phyloP scores from a whole-genome alignment of 129 eudicot species.

The Flaveria brownii region DNA sequence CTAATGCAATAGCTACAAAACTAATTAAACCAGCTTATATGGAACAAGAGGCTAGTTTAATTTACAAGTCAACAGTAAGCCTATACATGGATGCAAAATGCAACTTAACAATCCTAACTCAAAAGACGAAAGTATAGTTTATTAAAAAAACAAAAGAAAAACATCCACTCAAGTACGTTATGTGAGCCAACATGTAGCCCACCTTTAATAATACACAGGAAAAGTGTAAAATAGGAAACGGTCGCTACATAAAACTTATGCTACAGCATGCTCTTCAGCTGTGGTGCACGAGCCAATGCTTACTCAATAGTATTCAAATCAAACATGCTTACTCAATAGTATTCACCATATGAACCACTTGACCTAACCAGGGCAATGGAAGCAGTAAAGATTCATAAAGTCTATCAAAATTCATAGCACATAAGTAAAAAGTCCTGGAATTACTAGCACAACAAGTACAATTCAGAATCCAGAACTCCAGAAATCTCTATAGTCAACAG shows the following conservation, averaged over 20 bases:
- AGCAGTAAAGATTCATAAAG: constrained; percentile 19
- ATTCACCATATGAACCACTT: background rate
- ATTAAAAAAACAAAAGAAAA: background rate
- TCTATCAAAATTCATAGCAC: constrained; percentile 2
- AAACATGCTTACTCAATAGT: background rate
- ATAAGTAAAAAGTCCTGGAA: background rate
- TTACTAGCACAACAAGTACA: constrained; percentile 14
- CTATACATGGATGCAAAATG: background rate
- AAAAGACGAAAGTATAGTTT: background rate
- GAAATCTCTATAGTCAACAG: background rate
- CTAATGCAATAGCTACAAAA: background rate
- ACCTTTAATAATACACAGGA: constrained; percentile 1
- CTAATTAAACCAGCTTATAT: constrained; percentile 14
- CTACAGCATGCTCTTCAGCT: constrained; percentile 11
- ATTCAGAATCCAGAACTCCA: background rate
- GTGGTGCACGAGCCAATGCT: background rate
- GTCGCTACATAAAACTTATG: background rate
- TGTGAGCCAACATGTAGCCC: constrained; percentile 14
- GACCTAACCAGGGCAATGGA: background rate
- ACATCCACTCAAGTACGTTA: constrained; percentile 2
- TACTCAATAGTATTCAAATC: background rate
- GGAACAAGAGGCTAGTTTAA: background rate
- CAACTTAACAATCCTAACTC: background rate
- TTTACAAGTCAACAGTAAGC: constrained; percentile 1
- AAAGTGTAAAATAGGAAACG: background rate